A percentile compares a stretch with the other conserved stretches of the same genome.
These are phyloP conservation scores for Xylaria sp. DNA, from an alignment of 2,329 filamentous ascomycete species.

Conservation along the genomic window DNA sequence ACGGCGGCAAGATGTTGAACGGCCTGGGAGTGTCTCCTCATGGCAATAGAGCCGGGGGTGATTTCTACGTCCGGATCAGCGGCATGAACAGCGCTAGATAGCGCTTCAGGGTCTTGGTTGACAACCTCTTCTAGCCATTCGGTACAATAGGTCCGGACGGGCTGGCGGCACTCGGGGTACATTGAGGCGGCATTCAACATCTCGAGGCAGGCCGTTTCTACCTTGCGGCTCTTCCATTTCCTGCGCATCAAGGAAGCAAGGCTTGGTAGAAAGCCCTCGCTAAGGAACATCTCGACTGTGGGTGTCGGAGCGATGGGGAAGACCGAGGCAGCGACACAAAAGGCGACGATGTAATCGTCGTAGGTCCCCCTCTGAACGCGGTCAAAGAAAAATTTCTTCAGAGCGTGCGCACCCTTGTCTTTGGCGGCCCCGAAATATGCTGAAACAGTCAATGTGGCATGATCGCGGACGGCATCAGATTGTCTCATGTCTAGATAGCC, in stretches of 20 bases:
- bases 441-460: conserved; percentile 83
- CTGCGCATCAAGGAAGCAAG: conserved; percentile 80
- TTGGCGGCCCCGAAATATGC: conserved; percentile 84
- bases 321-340: conserved; percentile 87
- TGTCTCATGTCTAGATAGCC: conserved; percentile 86
- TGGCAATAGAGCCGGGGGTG: conserved; percentile 66
- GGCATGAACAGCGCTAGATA: conserved; percentile 60
- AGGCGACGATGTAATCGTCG: conserved; percentile 89
- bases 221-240: conserved; percentile 84
- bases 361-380: conserved; percentile 79
- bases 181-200: conserved; percentile 93
- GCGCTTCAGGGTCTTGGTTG: conserved; percentile 72
- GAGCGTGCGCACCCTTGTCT: conserved; percentile 74
- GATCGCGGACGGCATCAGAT: conserved; percentile 76
- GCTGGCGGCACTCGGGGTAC: conserved; percentile 81
- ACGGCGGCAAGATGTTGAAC: conserved; percentile 76
- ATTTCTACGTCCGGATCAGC: conserved; percentile 67
- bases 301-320: conserved; percentile 86
- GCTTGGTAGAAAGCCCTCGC: conserved; percentile 83
- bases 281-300: conserved; percentile 82
- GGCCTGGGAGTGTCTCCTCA: conserved; percentile 69
- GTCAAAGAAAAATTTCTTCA: conserved; percentile 78
- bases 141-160: conserved; percentile 83
- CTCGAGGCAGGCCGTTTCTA: conserved; percentile 87
- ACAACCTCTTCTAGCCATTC: conserved; percentile 90